These are phyloP conservation scores for Corylus avellana DNA, from an alignment of 306 rosid genomes.

Conservation along the genomic window DNA sequence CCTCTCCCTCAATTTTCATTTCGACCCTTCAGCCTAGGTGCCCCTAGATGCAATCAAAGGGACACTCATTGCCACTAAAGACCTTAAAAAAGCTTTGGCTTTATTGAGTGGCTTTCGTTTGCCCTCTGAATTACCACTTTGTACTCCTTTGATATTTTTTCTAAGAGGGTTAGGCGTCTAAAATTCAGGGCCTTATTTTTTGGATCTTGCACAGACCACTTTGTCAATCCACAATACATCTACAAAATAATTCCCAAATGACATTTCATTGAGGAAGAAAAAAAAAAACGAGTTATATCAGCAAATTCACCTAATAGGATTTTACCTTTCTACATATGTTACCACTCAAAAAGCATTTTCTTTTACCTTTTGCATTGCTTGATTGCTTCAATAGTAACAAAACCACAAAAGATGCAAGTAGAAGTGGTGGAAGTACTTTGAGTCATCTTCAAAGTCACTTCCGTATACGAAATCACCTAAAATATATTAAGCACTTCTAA, in stretches of 20 bases:
- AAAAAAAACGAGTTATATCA: background rate
- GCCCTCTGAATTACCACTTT: slow-evolving; percentile 23
- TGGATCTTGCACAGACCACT: slow-evolving; percentile 12
- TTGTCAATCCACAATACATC: background rate
- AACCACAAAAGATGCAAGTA: background rate
- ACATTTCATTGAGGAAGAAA: background rate
- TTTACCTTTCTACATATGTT: background rate
- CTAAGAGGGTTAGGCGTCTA: background rate
- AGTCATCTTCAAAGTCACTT: background rate
- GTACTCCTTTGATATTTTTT: slow-evolving; percentile 24
- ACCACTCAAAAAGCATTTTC: background rate
- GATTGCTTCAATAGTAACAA: no score
- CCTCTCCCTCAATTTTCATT: no score
- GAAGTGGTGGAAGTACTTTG: background rate
- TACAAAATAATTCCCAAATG: no score
- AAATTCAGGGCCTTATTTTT: background rate
- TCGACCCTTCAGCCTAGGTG: background rate
- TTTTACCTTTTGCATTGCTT: no score
- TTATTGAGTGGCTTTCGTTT: slow-evolving; percentile 32
- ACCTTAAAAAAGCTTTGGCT: slow-evolving; percentile 31
- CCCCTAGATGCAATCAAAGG: slow-evolving; percentile 39
- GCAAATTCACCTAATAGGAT: background rate
- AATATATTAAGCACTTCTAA: no score
- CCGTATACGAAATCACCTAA: background rate
- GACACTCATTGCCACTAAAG: slow-evolving; percentile 44